Base-by-base conservation (phyloP, 495 filamentous ascomycete genomes). In the Neurospora sp. region DNA sequence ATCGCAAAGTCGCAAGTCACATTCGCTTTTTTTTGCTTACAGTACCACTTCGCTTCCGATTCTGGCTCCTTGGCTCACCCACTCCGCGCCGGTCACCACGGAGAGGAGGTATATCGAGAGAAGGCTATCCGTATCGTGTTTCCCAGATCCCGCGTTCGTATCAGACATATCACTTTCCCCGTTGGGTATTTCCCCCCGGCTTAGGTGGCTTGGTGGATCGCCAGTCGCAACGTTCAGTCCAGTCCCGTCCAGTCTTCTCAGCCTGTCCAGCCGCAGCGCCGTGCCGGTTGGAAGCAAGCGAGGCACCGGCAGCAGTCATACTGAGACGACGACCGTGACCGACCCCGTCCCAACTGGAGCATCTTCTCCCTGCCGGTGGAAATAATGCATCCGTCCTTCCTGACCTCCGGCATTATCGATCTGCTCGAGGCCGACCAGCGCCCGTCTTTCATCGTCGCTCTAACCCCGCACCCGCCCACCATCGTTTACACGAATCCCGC, bases 401-500 rank as follows among this genome's bases (percentile, higher is more conserved):
- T 78, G 17, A 73, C 77, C 70, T 70, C 76, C 37, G 78, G 79
- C 72, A 77, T 81, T 54, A 77, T 81, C 76, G 79, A 80, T 70
- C 76, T 85, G 39, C 78, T 84, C 73, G 82, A 85, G 71, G 72
- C 76, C 38, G 83, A 85, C 72, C 81, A 79, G 42, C 75, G 83
- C 21, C 83, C 83, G n/a, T 80, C 80, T 38, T 81, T 85, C 71
- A 82, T 83, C 39, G 76, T 84, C 72, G 75, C 79, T 28, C 62
- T 79, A 19, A 54, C 77, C 66, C 76, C 79, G 43, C 74, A 76
- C 62, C 73, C 77, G 39, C 77, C 80, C 31, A 73, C 79, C 71
- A 73, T 82, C 38, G 76, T 81, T 73, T 82, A 82, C 72, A 76
- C 77, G 10, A 82, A 82, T 69, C 79, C 80, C 37, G 81, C 80